These are phyloP conservation scores for Lumnitzera littorea DNA, from an alignment of 345 rosid genomes.

Conservation along the genomic window DNA sequence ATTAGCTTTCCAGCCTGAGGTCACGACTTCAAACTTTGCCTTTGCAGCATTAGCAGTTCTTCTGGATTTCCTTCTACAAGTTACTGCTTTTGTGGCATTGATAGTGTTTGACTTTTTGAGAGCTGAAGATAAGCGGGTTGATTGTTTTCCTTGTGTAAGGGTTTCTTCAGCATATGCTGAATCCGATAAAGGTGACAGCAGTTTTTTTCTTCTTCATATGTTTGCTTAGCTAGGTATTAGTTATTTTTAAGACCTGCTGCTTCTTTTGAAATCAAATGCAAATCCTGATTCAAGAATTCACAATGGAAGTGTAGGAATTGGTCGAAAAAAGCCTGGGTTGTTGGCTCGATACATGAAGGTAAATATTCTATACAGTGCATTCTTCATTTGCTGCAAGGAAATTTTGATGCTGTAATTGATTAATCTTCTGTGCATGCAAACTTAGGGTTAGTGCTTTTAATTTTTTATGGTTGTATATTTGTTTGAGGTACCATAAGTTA, in stretches of 20 bases:
- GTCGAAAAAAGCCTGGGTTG: slow-evolving; percentile 58
- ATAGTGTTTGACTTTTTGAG: slow-evolving; percentile 83
- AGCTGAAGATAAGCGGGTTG: slow-evolving; percentile 66
- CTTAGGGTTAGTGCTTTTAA: too few species aligned
- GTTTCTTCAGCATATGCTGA: slow-evolving; percentile 37
- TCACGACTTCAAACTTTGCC: slow-evolving; percentile 6
- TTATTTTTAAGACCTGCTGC: background rate
- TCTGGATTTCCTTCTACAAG: slow-evolving; percentile 92
- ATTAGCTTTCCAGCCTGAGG: background rate
- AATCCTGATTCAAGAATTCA: slow-evolving; percentile 18
- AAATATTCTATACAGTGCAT: slow-evolving; percentile 4
- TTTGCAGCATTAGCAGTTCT: slow-evolving; percentile 88
- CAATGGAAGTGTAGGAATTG: slow-evolving; percentile 45
- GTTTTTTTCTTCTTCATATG: slow-evolving; percentile 4
- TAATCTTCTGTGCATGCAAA: too few species aligned
- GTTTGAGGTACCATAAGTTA: too few species aligned
- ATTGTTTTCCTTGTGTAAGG: slow-evolving; percentile 87
- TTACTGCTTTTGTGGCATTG: slow-evolving; percentile 95
- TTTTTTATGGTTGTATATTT: too few species aligned
- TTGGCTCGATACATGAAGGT: slow-evolving; percentile 95
- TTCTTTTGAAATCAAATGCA: background rate
- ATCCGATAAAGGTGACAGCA: slow-evolving; percentile 55
- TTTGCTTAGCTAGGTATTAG: background rate
- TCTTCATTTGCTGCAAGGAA: background rate
- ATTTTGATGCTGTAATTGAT: too few species aligned